A percentile compares a stretch with the other conserved stretches of the same genome.
These are phyloP conservation scores for Zizania palustris DNA, from an alignment of 202 grass and related monocot species.

Conservation along the genomic window DNA sequence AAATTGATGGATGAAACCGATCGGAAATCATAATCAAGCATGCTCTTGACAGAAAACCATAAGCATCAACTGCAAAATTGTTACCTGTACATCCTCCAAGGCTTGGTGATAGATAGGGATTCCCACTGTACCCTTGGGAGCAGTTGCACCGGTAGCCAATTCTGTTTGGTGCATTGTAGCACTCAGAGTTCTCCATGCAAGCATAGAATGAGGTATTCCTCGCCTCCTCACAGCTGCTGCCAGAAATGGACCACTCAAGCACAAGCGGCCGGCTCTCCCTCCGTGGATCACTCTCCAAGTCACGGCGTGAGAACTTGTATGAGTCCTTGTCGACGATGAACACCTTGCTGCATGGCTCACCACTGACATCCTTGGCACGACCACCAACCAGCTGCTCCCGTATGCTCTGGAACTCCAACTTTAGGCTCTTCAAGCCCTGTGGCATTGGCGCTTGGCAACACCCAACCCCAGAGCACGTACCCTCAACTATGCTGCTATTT, in stretches of 20 bases:
- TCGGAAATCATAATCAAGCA: not conserved
- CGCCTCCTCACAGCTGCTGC: slow-evolving; percentile 22
- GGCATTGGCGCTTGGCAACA: not conserved
- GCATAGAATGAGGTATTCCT: not conserved
- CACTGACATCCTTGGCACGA: not conserved
- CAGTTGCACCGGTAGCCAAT: slow-evolving; percentile 57
- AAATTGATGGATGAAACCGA: slow-evolving; percentile 8
- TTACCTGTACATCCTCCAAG: slow-evolving; percentile 41
- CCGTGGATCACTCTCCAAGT: not conserved
- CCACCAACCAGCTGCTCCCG: not conserved
- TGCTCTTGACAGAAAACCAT: not conserved
- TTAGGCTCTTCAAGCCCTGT: not conserved
- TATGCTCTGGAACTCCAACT: slow-evolving; percentile 20
- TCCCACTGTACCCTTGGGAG: slow-evolving; percentile 38
- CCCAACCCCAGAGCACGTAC: too few relatives aligned
- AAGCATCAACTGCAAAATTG: not conserved
- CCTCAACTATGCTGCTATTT: too few relatives aligned
- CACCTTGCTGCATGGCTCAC: slow-evolving; percentile 25
- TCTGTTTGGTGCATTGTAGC: slow-evolving; percentile 28
- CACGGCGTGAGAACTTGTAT: not conserved
- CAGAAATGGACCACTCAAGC: slow-evolving; percentile 46
- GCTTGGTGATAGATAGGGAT: slow-evolving; percentile 34
- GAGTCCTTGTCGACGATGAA: slow-evolving; percentile 22
- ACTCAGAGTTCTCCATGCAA: slow-evolving; percentile 19
- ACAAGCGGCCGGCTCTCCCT: not conserved